Percentiles rank a stretch among this genome's conserved stretches.
These are phyloP conservation scores for Coniochaeta sp. DNA, from an alignment of 2,329 filamentous ascomycete genomes.

Conservation along the genomic window DNA sequence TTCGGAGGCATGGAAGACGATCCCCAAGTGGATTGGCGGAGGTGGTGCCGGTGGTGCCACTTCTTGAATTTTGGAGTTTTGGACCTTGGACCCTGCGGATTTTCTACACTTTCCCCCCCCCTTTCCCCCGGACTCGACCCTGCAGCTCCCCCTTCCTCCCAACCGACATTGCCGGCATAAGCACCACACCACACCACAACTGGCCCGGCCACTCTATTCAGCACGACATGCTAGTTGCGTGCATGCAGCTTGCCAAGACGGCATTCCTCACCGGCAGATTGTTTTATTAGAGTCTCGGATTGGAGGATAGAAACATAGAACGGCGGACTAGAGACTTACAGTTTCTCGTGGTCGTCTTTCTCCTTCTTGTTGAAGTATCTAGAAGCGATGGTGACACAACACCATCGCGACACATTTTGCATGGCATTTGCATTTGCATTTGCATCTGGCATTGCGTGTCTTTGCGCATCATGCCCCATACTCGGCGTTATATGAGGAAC, in stretches of 20 bases:
- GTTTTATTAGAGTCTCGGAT: neutral
- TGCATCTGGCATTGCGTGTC: neutral
- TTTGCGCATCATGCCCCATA: slow-evolving; percentile 1
- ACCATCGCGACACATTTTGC: neutral
- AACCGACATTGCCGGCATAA: neutral
- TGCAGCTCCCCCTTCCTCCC: neutral
- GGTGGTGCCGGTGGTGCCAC: neutral
- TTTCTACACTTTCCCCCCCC: neutral
- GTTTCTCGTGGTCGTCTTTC: neutral
- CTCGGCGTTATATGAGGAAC: neutral
- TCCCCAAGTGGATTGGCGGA: slow-evolving; percentile 40
- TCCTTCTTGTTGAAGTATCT: neutral
- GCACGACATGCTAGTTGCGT: neutral
- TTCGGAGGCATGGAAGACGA: slow-evolving; percentile 43
- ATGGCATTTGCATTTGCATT: neutral
- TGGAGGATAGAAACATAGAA: neutral
- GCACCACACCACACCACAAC: no score
- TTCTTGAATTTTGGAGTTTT: neutral
- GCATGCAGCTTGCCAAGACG: neutral
- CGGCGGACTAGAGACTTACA: neutral
- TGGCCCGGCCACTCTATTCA: neutral
- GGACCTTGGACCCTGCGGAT: neutral
- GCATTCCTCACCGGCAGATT: neutral
- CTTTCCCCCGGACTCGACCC: neutral
- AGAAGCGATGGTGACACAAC: neutral